Conservation (phyloP, 1,139 yeast genomes). For the Citeromyces hawaiiensis region DNA sequence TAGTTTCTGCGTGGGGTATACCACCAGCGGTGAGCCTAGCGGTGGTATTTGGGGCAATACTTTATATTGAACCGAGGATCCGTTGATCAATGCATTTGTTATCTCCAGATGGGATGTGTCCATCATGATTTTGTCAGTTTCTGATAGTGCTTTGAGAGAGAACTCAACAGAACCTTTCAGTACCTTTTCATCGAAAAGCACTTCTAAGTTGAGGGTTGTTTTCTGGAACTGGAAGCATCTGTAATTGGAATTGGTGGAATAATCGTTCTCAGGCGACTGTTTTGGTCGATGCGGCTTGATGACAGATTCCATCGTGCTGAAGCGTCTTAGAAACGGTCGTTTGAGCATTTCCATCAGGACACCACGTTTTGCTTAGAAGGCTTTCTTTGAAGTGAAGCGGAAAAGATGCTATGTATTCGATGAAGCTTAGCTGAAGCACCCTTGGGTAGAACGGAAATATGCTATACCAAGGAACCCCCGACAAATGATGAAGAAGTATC, state of each 20-base stretch:
- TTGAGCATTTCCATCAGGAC: neutral
- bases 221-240: slow-evolving; percentile 31
- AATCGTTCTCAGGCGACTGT: slow-evolving; percentile 48
- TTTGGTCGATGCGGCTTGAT: slow-evolving; percentile 23
- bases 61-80: slow-evolving; percentile 18
- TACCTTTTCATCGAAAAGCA: slow-evolving; percentile 39
- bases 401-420: too few relatives aligned
- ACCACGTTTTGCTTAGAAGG: too few relatives aligned
- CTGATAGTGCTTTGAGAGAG: slow-evolving; percentile 20
- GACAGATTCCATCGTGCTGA: slow-evolving; percentile 6
- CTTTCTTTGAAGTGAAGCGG: too few relatives aligned
- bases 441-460: too few relatives aligned
- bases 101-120: slow-evolving; percentile 61
- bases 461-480: too few relatives aligned
- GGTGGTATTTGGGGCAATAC: slow-evolving; percentile 41
- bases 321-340: neutral
- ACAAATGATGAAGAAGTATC: too few relatives aligned
- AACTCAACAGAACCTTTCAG: slow-evolving; percentile 46
- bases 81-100: slow-evolving; percentile 31
- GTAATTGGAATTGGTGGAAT: slow-evolving; percentile 70
- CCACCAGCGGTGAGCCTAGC: slow-evolving; percentile 48
- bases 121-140: slow-evolving; percentile 28
- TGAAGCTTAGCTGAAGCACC: too few relatives aligned
- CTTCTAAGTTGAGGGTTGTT: slow-evolving; percentile 38
- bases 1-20: neutral